Evolutionary conservation across 2,329 filamentous ascomycete genomes (phyloP).

Genomic region (Venturia asperata): DNA sequence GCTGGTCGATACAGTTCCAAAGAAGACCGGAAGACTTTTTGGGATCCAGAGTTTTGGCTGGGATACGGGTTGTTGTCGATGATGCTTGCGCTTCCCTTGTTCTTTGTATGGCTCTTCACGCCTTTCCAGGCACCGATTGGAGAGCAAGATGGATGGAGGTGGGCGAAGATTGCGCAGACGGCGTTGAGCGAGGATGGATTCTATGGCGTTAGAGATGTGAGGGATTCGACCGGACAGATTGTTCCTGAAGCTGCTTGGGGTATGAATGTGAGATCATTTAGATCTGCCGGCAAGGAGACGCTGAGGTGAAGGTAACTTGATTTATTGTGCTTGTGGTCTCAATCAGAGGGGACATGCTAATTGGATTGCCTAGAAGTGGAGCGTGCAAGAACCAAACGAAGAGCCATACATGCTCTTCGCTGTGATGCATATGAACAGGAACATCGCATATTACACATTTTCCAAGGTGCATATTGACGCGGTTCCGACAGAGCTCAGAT

Average conservation of each 20-base stretch:
- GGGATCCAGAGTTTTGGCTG: conserved; percentile 7
- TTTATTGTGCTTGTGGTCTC: too few species aligned
- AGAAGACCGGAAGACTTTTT: not conserved
- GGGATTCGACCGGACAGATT: not conserved
- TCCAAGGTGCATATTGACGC: too few species aligned
- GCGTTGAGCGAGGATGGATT: conserved; percentile 10
- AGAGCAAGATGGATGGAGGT: not conserved
- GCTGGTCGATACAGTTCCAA: not conserved
- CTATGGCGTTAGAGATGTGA: conserved; percentile 3
- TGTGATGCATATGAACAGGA: too few species aligned
- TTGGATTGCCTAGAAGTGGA: too few species aligned
- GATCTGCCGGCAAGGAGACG: not conserved
- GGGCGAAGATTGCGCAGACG: not conserved
- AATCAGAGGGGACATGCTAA: too few species aligned
- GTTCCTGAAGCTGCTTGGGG: conserved; percentile 13
- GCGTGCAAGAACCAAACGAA: too few species aligned
- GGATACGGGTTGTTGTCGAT: conserved; percentile 5
- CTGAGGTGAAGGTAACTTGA: not conserved
- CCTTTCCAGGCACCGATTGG: conserved; percentile 10
- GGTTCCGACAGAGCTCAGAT: too few species aligned
- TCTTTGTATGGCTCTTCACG: conserved; percentile 7
- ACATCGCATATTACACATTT: too few species aligned
- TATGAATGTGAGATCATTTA: conserved; percentile 11
- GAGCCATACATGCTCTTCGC: too few species aligned
- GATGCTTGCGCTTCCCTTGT: conserved; percentile 10